These are phyloP conservation scores for Golubevia sp. DNA, from an alignment of 1,284 basidiomycete genomes.

Conservation along the genomic window DNA sequence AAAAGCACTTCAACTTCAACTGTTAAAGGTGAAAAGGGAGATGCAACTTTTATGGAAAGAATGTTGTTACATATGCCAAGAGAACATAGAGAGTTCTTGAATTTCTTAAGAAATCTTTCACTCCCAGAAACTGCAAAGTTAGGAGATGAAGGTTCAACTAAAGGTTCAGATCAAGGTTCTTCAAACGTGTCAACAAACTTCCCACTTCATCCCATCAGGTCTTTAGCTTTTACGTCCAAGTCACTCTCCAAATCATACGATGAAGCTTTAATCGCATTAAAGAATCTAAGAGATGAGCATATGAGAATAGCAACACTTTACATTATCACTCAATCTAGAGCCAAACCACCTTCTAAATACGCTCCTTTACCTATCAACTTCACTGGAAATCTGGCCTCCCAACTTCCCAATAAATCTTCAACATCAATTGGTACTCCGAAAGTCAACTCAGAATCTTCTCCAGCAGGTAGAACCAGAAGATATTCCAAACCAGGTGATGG, in stretches of 20 bases:
- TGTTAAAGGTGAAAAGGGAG: slow-evolving; percentile 8
- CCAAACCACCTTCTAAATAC: slow-evolving; percentile 31
- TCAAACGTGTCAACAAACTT: not conserved
- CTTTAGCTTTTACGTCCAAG: slow-evolving; percentile 30
- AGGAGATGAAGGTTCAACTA: not conserved
- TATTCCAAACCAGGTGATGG: not conserved
- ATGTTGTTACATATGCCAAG: slow-evolving; percentile 26
- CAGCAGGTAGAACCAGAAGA: not conserved
- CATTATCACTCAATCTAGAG: slow-evolving; percentile 63
- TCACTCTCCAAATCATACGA: slow-evolving; percentile 68
- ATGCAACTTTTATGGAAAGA: slow-evolving; percentile 53
- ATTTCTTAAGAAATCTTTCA: slow-evolving; percentile 30
- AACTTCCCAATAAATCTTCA: no score
- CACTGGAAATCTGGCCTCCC: no score
- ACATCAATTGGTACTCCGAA: not conserved
- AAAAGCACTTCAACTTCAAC: not conserved
- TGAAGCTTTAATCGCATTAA: slow-evolving; percentile 73
- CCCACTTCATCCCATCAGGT: slow-evolving; percentile 34
- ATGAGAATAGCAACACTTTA: slow-evolving; percentile 83
- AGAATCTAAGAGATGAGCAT: slow-evolving; percentile 82
- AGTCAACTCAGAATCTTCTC: not conserved
- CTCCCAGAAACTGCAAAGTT: not conserved
- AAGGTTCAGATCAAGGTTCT: no score
- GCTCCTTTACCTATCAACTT: slow-evolving; percentile 8
- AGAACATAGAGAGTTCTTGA: slow-evolving; percentile 45